A percentile compares a stretch with the other conserved stretches of the same genome.
phyloP scores from a whole-genome alignment of 192 early-diverging fungal species.

The Coemansia sp. region DNA sequence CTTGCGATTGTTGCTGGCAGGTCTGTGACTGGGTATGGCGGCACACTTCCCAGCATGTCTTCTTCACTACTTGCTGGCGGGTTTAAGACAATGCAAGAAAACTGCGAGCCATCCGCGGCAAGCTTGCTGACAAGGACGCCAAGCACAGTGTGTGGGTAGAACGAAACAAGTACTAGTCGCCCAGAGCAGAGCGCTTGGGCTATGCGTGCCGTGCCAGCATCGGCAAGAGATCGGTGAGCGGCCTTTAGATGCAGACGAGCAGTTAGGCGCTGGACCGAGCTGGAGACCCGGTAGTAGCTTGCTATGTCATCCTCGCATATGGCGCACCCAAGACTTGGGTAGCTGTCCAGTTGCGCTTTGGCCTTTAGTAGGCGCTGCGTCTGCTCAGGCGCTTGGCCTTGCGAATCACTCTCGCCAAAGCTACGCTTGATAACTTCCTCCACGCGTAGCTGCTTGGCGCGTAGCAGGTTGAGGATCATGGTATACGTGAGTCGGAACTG shows the following conservation, averaged over 20 bases:
- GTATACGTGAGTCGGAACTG: constrained; percentile 98
- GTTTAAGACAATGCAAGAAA: constrained; percentile 40
- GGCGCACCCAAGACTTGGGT: constrained; percentile 69
- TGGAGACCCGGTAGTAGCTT: constrained; percentile 62
- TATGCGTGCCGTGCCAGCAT: constrained; percentile 56
- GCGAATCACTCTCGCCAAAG: constrained; percentile 90
- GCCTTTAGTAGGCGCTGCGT: constrained; percentile 68
- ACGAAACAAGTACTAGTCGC: constrained; percentile 76
- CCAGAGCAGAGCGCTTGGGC: constrained; percentile 68
- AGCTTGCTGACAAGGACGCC: constrained; percentile 27
- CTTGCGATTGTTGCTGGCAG: constrained; percentile 3
- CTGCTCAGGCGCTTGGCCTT: constrained; percentile 83
- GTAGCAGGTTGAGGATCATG: constrained; percentile 96
- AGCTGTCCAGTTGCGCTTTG: constrained; percentile 58
- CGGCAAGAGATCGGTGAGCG: constrained; percentile 27
- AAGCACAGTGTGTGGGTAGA: constrained; percentile 46
- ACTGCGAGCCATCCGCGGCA: constrained; percentile 28
- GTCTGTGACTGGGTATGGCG: constrained; percentile 37
- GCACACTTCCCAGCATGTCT: background rate
- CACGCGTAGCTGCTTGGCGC: constrained; percentile 90
- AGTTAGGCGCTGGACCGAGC: constrained; percentile 34
- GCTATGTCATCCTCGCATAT: constrained; percentile 79
- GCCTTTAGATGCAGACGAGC: constrained; percentile 28
- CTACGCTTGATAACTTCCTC: constrained; percentile 98
- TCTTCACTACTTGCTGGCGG: background rate